Base-by-base conservation (phyloP, 257 asterid genomes). In the Gardenia jasminoides region DNA sequence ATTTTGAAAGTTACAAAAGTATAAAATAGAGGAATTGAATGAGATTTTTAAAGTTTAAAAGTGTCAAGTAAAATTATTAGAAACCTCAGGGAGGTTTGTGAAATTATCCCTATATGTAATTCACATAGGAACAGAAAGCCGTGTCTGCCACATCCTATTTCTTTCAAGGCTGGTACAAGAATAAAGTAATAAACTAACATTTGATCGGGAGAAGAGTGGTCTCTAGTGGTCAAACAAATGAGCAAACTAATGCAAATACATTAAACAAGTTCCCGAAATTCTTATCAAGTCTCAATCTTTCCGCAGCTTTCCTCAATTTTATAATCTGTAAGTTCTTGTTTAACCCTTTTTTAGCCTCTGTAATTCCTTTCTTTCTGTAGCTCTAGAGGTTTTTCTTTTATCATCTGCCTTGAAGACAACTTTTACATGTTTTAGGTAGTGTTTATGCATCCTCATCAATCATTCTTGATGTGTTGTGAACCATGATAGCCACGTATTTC, bases 121-220 rank as follows among this genome's bases (percentile, higher is more conserved):
- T 50, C 79, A 76, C 62, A 70, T 41, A 4, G 46, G 31, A 66
- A 64, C 81, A 64, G 26, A 79, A 83, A 80, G 39, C 68, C 44
- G 80, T 83, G 84, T 83, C 74, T 78, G 85, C 85, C 84, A 78
- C 82, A 82, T 52, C 77, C 48, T 64, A n/a, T 30, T 77, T 78
- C 65, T 10, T 44, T 6, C 1, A 74, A 58, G 79, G 81, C 68
- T 72, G 84, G 83, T 66, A 46, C 68, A 59, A 31, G 30, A 28
- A 50, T 33, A 36, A 58, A 19, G 43, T 76, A 28, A 50, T 33
- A 36, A 58, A 19, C 52, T 76, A 80, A 39, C 44, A 48, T 76
- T 76, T 68, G 30, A 67, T 80, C 15, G 36, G 8, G 56, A 71
- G 79, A 76, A 76, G 76, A 50, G 26, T 62, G 26, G 81, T 76